phyloP scores from a whole-genome alignment of 805 yeast species.

The Candida awuae region DNA sequence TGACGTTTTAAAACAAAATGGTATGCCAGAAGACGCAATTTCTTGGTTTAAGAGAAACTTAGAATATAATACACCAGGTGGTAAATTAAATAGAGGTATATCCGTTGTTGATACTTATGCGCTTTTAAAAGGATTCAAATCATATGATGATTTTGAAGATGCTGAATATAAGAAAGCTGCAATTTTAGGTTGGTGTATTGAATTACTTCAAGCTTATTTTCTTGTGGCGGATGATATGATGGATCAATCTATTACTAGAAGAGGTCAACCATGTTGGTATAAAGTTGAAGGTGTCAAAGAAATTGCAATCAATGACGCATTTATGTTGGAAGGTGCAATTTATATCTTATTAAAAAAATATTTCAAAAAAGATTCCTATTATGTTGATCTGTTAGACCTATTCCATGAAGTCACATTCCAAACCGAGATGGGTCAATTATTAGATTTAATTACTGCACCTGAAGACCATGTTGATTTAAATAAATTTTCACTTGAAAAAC shows the following conservation, averaged over 20 bases:
- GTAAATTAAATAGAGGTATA: conserved; percentile 92
- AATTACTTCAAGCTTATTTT: conserved; percentile 91
- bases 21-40: conserved; percentile 80
- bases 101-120: conserved; percentile 92
- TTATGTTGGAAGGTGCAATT: conserved; percentile 93
- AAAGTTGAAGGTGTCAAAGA: conserved; percentile 70
- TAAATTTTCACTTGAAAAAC: conserved; percentile 82
- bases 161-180: conserved; percentile 81
- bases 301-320: conserved; percentile 94
- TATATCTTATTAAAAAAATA: conserved; percentile 83
- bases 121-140: conserved; percentile 57
- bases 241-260: conserved; percentile 93
- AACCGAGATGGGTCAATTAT: conserved; percentile 93
- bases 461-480: conserved; percentile 86
- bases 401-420: conserved; percentile 97
- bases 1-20: conserved; percentile 52
- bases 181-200: conserved; percentile 90
- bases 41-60: conserved; percentile 73
- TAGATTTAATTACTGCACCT: conserved; percentile 95
- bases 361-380: conserved; percentile 74
- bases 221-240: conserved; percentile 97
- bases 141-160: conserved; percentile 45
- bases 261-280: conserved; percentile 99
- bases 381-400: conserved; percentile 82
- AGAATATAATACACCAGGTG: conserved; percentile 89